Evolutionary conservation across 805 yeast genomes (phyloP).

Genomic region (Kodamaea jinghongensis): DNA sequence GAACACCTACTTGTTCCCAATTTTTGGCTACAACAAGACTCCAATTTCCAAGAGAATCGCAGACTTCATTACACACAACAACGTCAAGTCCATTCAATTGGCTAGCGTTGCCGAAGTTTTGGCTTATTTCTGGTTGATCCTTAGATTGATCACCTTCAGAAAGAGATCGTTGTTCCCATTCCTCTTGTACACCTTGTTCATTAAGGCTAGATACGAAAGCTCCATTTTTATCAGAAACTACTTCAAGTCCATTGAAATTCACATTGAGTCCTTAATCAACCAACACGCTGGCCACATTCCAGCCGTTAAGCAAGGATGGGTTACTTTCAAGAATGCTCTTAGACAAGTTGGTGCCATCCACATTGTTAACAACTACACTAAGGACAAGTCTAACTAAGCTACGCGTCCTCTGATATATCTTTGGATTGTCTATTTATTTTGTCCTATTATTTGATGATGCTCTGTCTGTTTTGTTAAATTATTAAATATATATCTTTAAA

Average conservation of each 20-base stretch:
- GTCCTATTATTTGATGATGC: not conserved
- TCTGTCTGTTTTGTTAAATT: no score
- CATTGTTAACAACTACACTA: conserved; percentile 35
- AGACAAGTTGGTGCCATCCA: conserved; percentile 26
- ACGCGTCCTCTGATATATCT: not conserved
- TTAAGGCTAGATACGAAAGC: conserved; percentile 75
- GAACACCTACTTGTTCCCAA: conserved; percentile 65
- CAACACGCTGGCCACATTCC: conserved; percentile 25
- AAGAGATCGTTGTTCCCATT: conserved; percentile 61
- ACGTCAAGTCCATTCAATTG: conserved; percentile 37
- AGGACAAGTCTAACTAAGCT: conserved; percentile 25
- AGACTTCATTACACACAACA: conserved; percentile 33
- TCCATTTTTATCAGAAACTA: conserved; percentile 69
- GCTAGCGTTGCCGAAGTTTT: conserved; percentile 39
- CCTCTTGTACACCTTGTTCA: conserved; percentile 55
- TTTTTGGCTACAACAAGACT: conserved; percentile 38
- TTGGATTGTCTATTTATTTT: not conserved
- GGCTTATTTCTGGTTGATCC: conserved; percentile 44
- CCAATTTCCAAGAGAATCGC: conserved; percentile 39
- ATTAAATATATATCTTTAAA: no score
- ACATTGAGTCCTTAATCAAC: conserved; percentile 32
- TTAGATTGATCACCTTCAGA: conserved; percentile 59
- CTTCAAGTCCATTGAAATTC: conserved; percentile 65
- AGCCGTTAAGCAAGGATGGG: conserved; percentile 37
- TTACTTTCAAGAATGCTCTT: conserved; percentile 29